Base-by-base conservation (phyloP, 805 yeast species). In the Priceomyces fermenticarens region DNA sequence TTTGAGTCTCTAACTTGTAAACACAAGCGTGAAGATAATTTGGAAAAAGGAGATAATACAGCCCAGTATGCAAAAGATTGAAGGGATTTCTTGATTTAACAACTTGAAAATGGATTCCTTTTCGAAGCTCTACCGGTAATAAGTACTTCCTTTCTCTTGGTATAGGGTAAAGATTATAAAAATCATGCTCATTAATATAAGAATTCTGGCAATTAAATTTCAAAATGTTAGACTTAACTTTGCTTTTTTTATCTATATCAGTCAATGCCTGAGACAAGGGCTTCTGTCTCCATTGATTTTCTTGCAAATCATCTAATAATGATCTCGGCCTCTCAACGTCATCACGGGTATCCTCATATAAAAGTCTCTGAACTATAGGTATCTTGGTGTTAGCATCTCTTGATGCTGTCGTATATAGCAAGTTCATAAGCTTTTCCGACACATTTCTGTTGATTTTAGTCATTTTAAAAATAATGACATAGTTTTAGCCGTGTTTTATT, bases 21-120 rank as follows among this genome's bases (percentile, higher is more conserved):
- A 66, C 65, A 14, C 76, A 65, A 0, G 88, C 87, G 13, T 70
- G 73, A 17, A 67, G 63, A 30, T 57, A 53, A 30, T 63, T 58
- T 3, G 65, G 63, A 51, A 84, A 84, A 5, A 78, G 54, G 28
- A 84, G 56, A 53, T 74, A 83, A 54, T 79, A 80, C 3, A 72
- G 67, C 32, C 76, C 74, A 43, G 68, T 60, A 23, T 75, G 70
- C 30, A 60, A 46, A 16, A 83, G 53, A 12, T 63, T 70, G 2
- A 54, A 37, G 0, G 78, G 75, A 45, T 73, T 64, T 39, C 89
- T 56, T 10, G 76, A 75, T 42, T 79, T 72, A 11, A 77, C 62
- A 2, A 74, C 67, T n/a, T 58, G 57, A 38, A 75, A 65, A 23
- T 55, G 35, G n/a, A 60, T 41, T n/a, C 65, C 61, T 28, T 47